phyloP scores from a whole-genome alignment of 805 yeast species.

The Suhomyces sp. region DNA sequence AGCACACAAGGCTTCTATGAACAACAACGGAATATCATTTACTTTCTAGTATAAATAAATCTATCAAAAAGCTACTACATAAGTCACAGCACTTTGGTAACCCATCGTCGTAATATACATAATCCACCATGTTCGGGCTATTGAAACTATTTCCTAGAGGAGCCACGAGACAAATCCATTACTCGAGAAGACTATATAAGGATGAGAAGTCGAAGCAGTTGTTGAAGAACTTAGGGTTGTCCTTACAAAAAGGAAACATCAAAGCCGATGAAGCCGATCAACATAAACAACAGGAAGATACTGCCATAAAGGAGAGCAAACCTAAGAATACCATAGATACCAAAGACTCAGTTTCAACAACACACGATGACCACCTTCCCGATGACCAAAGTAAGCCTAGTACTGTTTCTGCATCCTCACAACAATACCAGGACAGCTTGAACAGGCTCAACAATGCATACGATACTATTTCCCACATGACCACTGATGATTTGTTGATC shows the following conservation, averaged over 20 bases:
- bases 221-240: conserved; percentile 31
- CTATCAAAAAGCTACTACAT: too few relatives aligned
- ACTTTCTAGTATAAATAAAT: too few relatives aligned
- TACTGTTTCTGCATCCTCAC: conserved; percentile 3
- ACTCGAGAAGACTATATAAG: conserved; percentile 3
- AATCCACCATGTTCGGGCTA: too few relatives aligned
- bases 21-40: too few relatives aligned
- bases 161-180: not conserved
- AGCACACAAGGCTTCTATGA: too few relatives aligned
- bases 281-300: too few relatives aligned
- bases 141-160: not conserved
- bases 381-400: too few relatives aligned
- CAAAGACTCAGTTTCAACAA: too few relatives aligned
- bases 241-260: conserved; percentile 33
- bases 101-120: too few relatives aligned
- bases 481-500: conserved; percentile 35
- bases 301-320: too few relatives aligned
- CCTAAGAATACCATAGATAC: too few relatives aligned
- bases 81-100: too few relatives aligned
- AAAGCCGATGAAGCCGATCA: conserved; percentile 10
- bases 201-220: conserved; percentile 14
- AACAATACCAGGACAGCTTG: conserved; percentile 8
- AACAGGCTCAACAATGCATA: conserved; percentile 22
- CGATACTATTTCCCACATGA: conserved; percentile 35
- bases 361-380: not conserved